phyloP scores from a whole-genome alignment of 192 early-diverging fungal species.

The Pecoramyces ruminantium region DNA sequence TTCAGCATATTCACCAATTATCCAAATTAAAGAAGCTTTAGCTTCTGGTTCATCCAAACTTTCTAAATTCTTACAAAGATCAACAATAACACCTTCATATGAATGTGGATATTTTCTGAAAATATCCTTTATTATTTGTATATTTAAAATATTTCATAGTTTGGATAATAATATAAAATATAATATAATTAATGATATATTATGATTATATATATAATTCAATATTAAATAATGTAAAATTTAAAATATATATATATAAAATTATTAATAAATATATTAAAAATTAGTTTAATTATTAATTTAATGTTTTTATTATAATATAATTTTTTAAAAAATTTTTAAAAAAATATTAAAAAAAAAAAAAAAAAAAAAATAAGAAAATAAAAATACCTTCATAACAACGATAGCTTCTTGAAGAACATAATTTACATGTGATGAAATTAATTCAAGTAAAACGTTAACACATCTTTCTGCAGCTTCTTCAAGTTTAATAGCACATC shows the following conservation, averaged over 20 bases:
- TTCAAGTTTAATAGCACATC: slow-evolving; percentile 92
- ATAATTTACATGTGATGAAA: slow-evolving; percentile 90
- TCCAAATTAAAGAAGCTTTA: slow-evolving; percentile 98
- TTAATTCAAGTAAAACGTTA: slow-evolving; percentile 67
- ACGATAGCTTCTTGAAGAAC: slow-evolving; percentile 98
- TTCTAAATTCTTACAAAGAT: slow-evolving; percentile 89
- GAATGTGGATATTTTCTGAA: slow-evolving; percentile 96
- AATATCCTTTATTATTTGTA: slow-evolving; percentile 82
- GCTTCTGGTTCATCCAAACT: slow-evolving; percentile 94
- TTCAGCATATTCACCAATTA: slow-evolving; percentile 95
- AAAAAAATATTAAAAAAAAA: too few relatives aligned
- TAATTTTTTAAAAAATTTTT: too few relatives aligned
- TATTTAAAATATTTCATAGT: too few relatives aligned
- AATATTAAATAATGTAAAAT: too few relatives aligned
- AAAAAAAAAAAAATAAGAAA: too few relatives aligned
- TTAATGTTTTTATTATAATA: too few relatives aligned
- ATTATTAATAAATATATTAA: too few relatives aligned
- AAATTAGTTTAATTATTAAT: too few relatives aligned
- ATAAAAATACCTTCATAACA: slow-evolving; percentile 63
- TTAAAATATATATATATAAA: neutral
- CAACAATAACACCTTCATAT: slow-evolving; percentile 84
- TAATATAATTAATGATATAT: too few relatives aligned
- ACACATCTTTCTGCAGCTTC: slow-evolving; percentile 71
- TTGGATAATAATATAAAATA: too few relatives aligned
- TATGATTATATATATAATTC: too few relatives aligned